A percentile compares a stretch with the other conserved stretches of the same genome.
These are phyloP conservation scores for Blastobotrys attinorum DNA, from an alignment of 805 yeast species.

Conservation along the genomic window DNA sequence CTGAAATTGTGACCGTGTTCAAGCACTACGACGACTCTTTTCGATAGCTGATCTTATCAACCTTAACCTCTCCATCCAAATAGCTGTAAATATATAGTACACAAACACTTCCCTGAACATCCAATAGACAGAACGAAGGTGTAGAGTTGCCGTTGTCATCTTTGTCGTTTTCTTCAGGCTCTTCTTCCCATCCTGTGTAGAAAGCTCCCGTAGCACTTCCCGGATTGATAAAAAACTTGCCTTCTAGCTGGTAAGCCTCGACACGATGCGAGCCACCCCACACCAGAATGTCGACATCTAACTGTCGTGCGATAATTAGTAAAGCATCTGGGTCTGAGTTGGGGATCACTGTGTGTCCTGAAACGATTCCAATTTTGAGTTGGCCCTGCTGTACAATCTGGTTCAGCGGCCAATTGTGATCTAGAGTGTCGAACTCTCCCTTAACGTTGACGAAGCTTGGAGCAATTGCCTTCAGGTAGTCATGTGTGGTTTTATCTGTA, in stretches of 20 bases:
- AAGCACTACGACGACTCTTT: slow-evolving; percentile 25
- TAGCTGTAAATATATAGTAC: slow-evolving; percentile 80
- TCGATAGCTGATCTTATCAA: slow-evolving; percentile 72
- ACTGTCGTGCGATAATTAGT: slow-evolving; percentile 73
- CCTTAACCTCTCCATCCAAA: slow-evolving; percentile 76
- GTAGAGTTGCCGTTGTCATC: slow-evolving; percentile 32
- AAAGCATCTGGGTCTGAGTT: slow-evolving; percentile 80
- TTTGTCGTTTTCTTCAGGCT: slow-evolving; percentile 16
- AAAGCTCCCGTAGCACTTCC: slow-evolving; percentile 96
- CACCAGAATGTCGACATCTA: slow-evolving; percentile 83
- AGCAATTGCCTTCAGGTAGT: slow-evolving; percentile 60
- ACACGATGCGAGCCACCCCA: slow-evolving; percentile 93
- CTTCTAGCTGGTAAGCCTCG: slow-evolving; percentile 88
- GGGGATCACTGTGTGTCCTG: slow-evolving; percentile 80
- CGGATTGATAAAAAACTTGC: slow-evolving; percentile 90
- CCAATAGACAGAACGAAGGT: slow-evolving; percentile 85
- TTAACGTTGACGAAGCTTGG: slow-evolving; percentile 67
- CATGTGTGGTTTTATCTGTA: slow-evolving; percentile 52
- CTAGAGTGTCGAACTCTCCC: slow-evolving; percentile 62
- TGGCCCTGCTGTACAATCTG: slow-evolving; percentile 60
- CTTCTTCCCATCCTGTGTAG: slow-evolving; percentile 53
- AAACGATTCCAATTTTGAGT: slow-evolving; percentile 73
- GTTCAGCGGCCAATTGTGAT: slow-evolving; percentile 45
- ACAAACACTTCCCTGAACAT: slow-evolving; percentile 71
- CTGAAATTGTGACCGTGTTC: neutral